Base-by-base conservation (phyloP, 768 basidiomycete genomes). In the Amanita molliuscula region DNA sequence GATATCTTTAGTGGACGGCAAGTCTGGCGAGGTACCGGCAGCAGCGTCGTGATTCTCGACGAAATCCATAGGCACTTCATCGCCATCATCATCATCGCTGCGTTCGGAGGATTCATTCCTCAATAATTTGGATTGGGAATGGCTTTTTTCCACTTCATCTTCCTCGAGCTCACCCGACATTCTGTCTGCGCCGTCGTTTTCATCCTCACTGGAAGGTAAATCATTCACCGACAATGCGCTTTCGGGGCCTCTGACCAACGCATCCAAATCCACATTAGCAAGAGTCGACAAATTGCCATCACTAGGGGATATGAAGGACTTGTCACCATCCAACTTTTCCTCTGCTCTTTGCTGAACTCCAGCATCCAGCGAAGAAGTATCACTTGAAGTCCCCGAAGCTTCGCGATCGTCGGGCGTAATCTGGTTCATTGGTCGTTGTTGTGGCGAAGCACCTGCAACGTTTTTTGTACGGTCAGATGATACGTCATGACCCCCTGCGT, bases 241-340 rank as follows among this genome's bases (percentile, higher is more conserved):
- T 11, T 55, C 61, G n/a, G 69, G 70, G 16, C 72, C 72, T 51
- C 65, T 66, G 25, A 74, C 65, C 33, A 74, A 51, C 31, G 58
- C 62, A 44, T 70, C 66, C 16, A 72, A 51, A 49, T 72, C 65
- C 20, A 61, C 46, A 54, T 67, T 58, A 54, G 59, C 58, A 51
- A 64, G 58, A 44, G 23, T 20, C 7, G 41, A 44, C 28, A 44
- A 20, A 16, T 50, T 41, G 9, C 21, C 49, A 35, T 35, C 23
- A n/a, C 25, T 20, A 4, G 49, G 41, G 1, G 42, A 21, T 44
- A 26, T 34, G 18, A 50, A 16, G 18, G 42, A 35, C 18, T 21
- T 21, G 18, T 43, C 20, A 34, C 40, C 40, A 44, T 35, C 28
- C 18, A 6, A 3, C 18, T 36, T 33, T 29, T 4, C 31, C 13